Percentiles rank a stretch among this genome's conserved stretches.
Conservation (phyloP, 2,329 filamentous ascomycete species). For the Paracamarosporium sp. region DNA sequence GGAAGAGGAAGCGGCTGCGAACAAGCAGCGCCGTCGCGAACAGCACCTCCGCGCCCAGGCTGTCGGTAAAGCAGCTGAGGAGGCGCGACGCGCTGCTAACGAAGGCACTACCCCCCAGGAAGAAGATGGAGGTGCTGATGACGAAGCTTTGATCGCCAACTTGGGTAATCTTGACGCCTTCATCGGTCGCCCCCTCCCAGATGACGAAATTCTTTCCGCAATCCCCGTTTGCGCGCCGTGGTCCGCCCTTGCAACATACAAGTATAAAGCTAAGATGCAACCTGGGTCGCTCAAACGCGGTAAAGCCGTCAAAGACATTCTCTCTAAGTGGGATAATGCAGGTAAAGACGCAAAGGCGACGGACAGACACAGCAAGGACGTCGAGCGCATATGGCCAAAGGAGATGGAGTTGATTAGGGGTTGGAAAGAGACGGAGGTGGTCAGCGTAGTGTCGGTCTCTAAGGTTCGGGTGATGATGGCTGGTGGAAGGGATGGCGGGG, state of each 20-base stretch:
- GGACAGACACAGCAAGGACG: slow-evolving; percentile 57
- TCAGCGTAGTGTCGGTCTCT: slow-evolving; percentile 80
- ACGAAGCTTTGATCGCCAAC: slow-evolving; percentile 55
- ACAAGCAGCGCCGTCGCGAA: slow-evolving; percentile 75
- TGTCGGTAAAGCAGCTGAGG: slow-evolving; percentile 78
- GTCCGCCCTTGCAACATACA: slow-evolving; percentile 71
- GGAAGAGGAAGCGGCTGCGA: slow-evolving; percentile 75
- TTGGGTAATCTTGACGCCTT: slow-evolving; percentile 67
- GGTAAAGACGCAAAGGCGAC: slow-evolving; percentile 57
- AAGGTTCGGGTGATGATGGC: slow-evolving; percentile 81
- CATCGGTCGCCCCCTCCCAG: slow-evolving; percentile 77
- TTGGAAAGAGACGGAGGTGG: slow-evolving; percentile 81
- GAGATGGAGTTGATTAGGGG: slow-evolving; percentile 85
- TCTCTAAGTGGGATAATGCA: slow-evolving; percentile 79
- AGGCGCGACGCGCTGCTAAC: slow-evolving; percentile 60
- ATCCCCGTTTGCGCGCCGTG: slow-evolving; percentile 70
- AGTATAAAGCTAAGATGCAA: slow-evolving; percentile 95
- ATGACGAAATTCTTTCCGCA: slow-evolving; percentile 79
- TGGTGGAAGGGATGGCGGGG: slow-evolving; percentile 34
- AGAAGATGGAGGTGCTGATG: slow-evolving; percentile 64
- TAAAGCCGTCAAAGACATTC: slow-evolving; percentile 88
- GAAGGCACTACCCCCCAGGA: slow-evolving; percentile 24
- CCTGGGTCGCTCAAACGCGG: slow-evolving; percentile 91
- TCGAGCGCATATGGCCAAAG: slow-evolving; percentile 80
- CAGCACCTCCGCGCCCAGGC: slow-evolving; percentile 81